Evolutionary conservation across 148 eudicot species (phyloP).

Genomic region (Rhododendron vialii): DNA sequence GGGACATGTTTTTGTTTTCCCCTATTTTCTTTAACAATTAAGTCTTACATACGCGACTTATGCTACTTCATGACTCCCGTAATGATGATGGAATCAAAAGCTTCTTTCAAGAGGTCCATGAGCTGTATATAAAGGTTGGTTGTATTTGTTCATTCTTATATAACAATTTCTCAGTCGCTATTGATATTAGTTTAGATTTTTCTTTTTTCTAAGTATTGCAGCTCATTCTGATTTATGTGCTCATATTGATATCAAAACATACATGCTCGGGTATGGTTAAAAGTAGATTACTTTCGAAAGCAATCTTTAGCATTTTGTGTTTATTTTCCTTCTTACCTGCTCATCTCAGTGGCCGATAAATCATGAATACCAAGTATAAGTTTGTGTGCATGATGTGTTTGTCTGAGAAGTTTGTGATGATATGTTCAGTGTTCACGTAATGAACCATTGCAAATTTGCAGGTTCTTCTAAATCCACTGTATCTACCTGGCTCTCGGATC

Average conservation of each 20-base stretch:
- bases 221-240: not conserved
- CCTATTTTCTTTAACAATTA: constrained; percentile 42
- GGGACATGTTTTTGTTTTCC: not conserved
- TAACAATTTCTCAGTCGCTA: not conserved
- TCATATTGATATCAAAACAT: not conserved
- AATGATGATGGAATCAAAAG: constrained; percentile 97
- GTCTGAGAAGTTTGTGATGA: not conserved
- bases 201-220: not conserved
- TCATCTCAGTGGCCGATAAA: not conserved
- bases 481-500: constrained; percentile 86
- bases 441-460: constrained; percentile 29
- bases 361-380: not conserved
- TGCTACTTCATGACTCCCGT: constrained; percentile 95
- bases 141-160: not conserved
- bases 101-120: constrained; percentile 98
- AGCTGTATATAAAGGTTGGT: constrained; percentile 85
- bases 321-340: not conserved
- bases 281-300: not conserved
- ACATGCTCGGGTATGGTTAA: not conserved
- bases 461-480: constrained; percentile 89
- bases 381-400: not conserved
- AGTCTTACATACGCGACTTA: constrained; percentile 73
- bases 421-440: not conserved
- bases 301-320: not conserved
- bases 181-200: not conserved